Base-by-base conservation (phyloP, 2,329 filamentous ascomycete genomes). In the Cercospora sp. region DNA sequence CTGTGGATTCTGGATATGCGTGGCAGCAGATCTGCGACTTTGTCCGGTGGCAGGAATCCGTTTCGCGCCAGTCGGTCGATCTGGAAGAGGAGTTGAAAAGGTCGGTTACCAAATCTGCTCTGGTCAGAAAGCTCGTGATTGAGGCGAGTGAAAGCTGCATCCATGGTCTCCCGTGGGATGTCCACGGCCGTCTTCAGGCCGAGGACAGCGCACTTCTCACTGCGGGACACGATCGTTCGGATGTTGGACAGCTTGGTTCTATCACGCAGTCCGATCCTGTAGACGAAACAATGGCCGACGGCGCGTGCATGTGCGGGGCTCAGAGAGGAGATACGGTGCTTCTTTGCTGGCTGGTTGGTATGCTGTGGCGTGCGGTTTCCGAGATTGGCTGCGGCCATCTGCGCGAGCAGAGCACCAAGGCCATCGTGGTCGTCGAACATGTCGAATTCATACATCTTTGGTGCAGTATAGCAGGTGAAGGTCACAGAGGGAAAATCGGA, bases 51-150 rank as follows among this genome's bases (percentile, higher is more conserved):
- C 1, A 93, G 80, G 64, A 85, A 87, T 23, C 86, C 87, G 71
- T 91, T 90, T 72, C 84, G 82, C 0, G 88, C 87, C 5, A 94
- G 78, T 16, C 83, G 84, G 61, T 90, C 85, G 5, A 91, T 79
- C 71, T 91, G 89, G 72, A 88, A 91, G 5, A 87, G 80, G 0
- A 89, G 74, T 0, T 79, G 75, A 69, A 88, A 91, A 5, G 86
- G 79, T 66, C 87, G 72, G 1, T 70, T 63, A 26, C 76, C 64
- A 57, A 77, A 76, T 1, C 72, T 61, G 2, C 55, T 51, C 0
- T 16, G 78, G 70, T 72, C 77, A 72, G 61, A 72, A 10, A 82
- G 71, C 7, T 75, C 76, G 6, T 72, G 70, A 20, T 79, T 78
- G 48, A 87, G 78, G 7, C 66, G 59, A 1, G 51, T 59, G 23